Percentiles rank a stretch among this genome's conserved stretches.
These are phyloP conservation scores for Fusarium ambrosium DNA, from an alignment of 2,329 filamentous ascomycete genomes.

Conservation along the genomic window DNA sequence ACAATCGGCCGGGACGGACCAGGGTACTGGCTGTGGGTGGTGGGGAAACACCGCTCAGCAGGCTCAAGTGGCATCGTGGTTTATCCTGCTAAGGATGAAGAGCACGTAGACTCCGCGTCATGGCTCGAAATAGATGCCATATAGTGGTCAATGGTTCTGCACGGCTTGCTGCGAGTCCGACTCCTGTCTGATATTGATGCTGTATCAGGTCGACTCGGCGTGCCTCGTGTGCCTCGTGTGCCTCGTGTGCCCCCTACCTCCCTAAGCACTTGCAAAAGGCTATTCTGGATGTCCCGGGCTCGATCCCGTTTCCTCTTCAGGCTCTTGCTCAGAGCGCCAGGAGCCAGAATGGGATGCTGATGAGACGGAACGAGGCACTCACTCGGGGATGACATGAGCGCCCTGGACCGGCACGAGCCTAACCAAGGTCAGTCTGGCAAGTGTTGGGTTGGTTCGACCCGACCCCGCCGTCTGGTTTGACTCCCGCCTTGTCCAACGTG, in stretches of 20 bases:
- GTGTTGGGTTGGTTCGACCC: slow-evolving; percentile 10
- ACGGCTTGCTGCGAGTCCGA: slow-evolving; percentile 2
- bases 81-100: slow-evolving; percentile 16
- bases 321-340: slow-evolving; percentile 5
- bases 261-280: slow-evolving; percentile 35
- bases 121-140: slow-evolving; percentile 28
- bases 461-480: slow-evolving; percentile 34
- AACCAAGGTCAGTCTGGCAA: slow-evolving; percentile 16
- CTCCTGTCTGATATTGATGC: slow-evolving; percentile 12
- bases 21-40: slow-evolving; percentile 39
- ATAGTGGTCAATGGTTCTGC: slow-evolving; percentile 7
- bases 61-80: slow-evolving; percentile 11
- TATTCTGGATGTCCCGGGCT: slow-evolving; percentile 16
- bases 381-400: slow-evolving; percentile 25
- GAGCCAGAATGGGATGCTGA: slow-evolving; percentile 25
- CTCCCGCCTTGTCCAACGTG: slow-evolving; percentile 33
- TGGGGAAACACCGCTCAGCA: slow-evolving; percentile 36
- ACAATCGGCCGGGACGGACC: slow-evolving; percentile 45
- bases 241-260: slow-evolving; percentile 3
- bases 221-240: slow-evolving; percentile 14
- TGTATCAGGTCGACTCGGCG: slow-evolving; percentile 13
- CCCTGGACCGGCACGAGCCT: slow-evolving; percentile 40
- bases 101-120: slow-evolving; percentile 36
- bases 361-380: slow-evolving; percentile 25
- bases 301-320: slow-evolving; percentile 23